Conservation (phyloP, 208 protist species). For the Crithidia fasciculata region DNA sequence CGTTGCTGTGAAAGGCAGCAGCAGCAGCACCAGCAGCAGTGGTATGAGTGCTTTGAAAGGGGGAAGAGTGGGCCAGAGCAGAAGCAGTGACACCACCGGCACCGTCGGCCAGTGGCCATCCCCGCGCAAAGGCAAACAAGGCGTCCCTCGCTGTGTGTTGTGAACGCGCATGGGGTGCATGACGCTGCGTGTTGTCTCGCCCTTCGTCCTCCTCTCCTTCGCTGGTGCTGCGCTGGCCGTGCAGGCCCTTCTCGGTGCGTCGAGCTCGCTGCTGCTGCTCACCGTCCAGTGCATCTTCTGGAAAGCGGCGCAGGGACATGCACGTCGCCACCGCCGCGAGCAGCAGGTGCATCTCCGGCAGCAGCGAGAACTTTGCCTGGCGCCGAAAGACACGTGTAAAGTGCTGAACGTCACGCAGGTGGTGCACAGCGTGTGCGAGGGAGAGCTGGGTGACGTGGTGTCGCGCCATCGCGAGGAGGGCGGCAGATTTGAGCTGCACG, state of each 20-base stretch:
- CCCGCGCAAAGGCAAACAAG: conserved; percentile 18
- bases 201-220: background rate
- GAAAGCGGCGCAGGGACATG: conserved; percentile 48
- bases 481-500: conserved; percentile 57
- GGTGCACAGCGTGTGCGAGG: conserved; percentile 29
- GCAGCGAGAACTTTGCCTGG: conserved; percentile 35
- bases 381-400: conserved; percentile 55
- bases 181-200: no score
- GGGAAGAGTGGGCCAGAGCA: background rate
- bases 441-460: conserved; percentile 49
- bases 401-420: conserved; percentile 44
- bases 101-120: conserved; percentile 16
- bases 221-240: background rate
- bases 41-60: no score
- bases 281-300: background rate
- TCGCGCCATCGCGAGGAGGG: conserved; percentile 46
- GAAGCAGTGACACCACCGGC: background rate
- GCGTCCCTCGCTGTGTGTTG: background rate
- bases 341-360: conserved; percentile 53
- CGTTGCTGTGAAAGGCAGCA: background rate
- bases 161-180: no score
- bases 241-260: no score
- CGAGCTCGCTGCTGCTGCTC: background rate
- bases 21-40: no score
- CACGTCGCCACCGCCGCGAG: conserved; percentile 45